Conservation (phyloP, 2,329 filamentous ascomycete genomes). For the Scedosporium minutisporum region DNA sequence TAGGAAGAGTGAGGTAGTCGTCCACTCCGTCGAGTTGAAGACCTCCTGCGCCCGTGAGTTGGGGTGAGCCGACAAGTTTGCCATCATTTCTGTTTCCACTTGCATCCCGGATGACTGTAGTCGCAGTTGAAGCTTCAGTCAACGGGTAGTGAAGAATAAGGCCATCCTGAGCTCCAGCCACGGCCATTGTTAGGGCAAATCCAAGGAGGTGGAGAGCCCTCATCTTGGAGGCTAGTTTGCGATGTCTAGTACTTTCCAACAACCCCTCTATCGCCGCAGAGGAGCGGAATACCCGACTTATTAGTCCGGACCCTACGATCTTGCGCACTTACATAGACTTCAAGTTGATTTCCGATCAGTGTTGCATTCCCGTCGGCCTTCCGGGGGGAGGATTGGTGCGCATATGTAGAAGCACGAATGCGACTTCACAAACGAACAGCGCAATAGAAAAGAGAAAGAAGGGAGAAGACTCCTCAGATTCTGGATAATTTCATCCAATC, state of each 20-base stretch:
- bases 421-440: background rate
- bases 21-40: slow-evolving; percentile 14
- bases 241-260: background rate
- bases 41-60: slow-evolving; percentile 10
- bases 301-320: background rate
- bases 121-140: background rate
- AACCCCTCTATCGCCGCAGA: background rate
- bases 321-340: background rate
- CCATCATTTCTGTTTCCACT: slow-evolving; percentile 14
- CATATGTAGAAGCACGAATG: background rate
- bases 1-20: slow-evolving; percentile 14
- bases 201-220: background rate
- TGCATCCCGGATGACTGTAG: slow-evolving; percentile 9
- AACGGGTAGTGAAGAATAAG: slow-evolving; percentile 4
- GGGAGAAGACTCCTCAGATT: background rate
- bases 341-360: background rate
- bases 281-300: background rate
- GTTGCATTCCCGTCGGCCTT: background rate
- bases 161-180: background rate
- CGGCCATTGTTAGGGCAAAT: background rate
- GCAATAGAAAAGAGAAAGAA: background rate
- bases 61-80: slow-evolving; percentile 13
- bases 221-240: background rate
- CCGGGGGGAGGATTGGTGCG: background rate
- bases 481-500: background rate